A percentile compares a stretch with the other conserved stretches of the same genome.
Conservation (phyloP, 176 grass and related monocot genomes). For the Bromus sterilis region DNA sequence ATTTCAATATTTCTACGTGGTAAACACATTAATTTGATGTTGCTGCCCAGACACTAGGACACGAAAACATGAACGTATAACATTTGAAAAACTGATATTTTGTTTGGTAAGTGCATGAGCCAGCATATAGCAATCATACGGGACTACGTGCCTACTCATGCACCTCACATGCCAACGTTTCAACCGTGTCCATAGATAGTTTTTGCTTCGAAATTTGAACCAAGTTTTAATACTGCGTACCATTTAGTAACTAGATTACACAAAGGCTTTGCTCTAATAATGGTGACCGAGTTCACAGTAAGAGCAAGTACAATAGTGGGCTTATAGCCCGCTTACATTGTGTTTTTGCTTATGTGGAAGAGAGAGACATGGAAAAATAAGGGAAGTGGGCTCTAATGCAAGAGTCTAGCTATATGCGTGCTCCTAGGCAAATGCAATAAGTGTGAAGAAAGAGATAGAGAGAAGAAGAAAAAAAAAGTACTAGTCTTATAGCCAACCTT, state of each 20-base stretch:
- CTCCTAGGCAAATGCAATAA: too few relatives aligned
- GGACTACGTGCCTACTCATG: background rate
- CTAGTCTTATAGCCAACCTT: too few relatives aligned
- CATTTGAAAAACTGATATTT: background rate
- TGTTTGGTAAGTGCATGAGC: background rate
- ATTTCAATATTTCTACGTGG: background rate
- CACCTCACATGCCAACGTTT: background rate
- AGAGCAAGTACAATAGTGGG: too few relatives aligned
- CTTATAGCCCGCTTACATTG: too few relatives aligned
- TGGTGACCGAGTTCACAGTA: background rate
- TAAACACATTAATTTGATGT: background rate
- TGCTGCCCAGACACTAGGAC: background rate
- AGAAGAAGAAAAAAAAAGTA: too few relatives aligned
- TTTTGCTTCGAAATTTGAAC: background rate
- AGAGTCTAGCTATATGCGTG: too few relatives aligned
- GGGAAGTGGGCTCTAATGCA: too few relatives aligned
- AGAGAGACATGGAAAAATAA: too few relatives aligned
- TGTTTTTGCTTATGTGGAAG: too few relatives aligned
- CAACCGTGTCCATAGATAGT: background rate
- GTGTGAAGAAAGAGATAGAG: too few relatives aligned
- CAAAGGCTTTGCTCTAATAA: background rate
- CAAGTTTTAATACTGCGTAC: background rate
- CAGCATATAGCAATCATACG: background rate
- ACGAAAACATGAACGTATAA: background rate
- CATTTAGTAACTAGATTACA: background rate